Conservation (phyloP, 352 stramenopile genomes). For the Globisporangium canariense region DNA sequence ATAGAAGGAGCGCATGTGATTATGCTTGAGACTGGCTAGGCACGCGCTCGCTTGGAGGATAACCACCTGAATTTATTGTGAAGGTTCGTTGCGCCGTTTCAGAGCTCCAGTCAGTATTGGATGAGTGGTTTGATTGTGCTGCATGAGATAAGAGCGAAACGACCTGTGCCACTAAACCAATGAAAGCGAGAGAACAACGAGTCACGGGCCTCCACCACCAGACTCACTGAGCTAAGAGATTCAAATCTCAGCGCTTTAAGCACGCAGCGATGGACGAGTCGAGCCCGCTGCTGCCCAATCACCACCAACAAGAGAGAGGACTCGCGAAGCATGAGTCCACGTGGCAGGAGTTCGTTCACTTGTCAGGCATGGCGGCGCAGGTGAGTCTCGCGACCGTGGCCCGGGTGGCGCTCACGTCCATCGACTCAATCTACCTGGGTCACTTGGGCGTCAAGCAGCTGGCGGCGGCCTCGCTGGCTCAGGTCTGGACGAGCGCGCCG, state of each 20-base stretch:
- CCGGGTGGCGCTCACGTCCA: constrained; percentile 57
- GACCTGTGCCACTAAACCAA: background rate
- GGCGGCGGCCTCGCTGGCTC: constrained; percentile 61
- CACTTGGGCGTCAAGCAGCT: constrained; percentile 74
- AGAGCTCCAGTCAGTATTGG: background rate
- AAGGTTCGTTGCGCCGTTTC: background rate
- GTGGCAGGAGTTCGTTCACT: constrained; percentile 53
- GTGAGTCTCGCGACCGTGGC: constrained; percentile 63
- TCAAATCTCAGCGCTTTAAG: background rate
- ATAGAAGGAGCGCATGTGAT: background rate
- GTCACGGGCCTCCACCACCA: background rate
- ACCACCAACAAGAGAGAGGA: constrained; percentile 2
- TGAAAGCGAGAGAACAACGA: background rate
- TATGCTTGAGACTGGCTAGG: background rate
- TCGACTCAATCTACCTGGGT: constrained; percentile 75
- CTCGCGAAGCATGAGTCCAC: constrained; percentile 19
- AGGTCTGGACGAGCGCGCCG: constrained; percentile 63
- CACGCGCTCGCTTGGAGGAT: background rate
- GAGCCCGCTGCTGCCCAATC: constrained; percentile 42
- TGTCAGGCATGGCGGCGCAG: constrained; percentile 62
- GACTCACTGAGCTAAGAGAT: background rate
- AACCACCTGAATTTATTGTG: background rate
- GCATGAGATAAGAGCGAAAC: background rate
- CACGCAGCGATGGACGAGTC: constrained; percentile 25
- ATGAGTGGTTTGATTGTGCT: background rate